Evolutionary conservation across 2,329 filamentous ascomycete genomes (phyloP), one percentile per base, ranked within the genome.

Genomic region (Domatiomyces catenatus): DNA sequence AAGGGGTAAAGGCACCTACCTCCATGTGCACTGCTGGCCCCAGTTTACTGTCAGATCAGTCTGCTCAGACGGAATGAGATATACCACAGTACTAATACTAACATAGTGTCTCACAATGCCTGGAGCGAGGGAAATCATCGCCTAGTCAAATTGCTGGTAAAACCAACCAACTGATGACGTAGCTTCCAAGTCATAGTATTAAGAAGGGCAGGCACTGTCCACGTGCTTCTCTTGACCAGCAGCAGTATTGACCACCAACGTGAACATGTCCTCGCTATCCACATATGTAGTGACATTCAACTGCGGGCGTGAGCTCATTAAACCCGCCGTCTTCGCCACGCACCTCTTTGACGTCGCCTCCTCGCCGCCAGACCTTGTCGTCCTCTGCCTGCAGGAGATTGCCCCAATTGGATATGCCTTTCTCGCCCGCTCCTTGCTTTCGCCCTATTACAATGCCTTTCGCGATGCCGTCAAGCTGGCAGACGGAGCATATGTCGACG

Each of bases 261-360:
- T 5, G n/a, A 20, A 45, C 24, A 67, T 69, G 64, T 72, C 74
- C 43, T 69, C 73, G 54, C 72, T 93, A 50, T 79, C 82, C 60
- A 68, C 88, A 50, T 83, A 94, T 61, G 75, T 94, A 55, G 67
- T 94, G 49, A 94, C 89, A 8, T 94, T 92, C 72, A 96, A 96
- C 64, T 93, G 86, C 62, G 90, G 77, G 28, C 84, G 86, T 58
- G 74, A 74, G 49, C 68, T 80, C 7, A 79, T 94, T 61, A 75
- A 89, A 58, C 72, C 80, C 19, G 71, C 80, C 39, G 72, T 79
- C 48, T 87, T 95, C 60, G 81, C 84, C 12, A 69, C 76, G 8
- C 81, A 88, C 61, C 71, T 94, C 57, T 79, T 83, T 63, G 67
- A 73, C 48, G 72, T 69, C 36, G 56, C 55, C 54, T 53, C 64